These are phyloP conservation scores for Elaeagnus macrophylla DNA, from an alignment of 306 rosid genomes.

Conservation along the genomic window DNA sequence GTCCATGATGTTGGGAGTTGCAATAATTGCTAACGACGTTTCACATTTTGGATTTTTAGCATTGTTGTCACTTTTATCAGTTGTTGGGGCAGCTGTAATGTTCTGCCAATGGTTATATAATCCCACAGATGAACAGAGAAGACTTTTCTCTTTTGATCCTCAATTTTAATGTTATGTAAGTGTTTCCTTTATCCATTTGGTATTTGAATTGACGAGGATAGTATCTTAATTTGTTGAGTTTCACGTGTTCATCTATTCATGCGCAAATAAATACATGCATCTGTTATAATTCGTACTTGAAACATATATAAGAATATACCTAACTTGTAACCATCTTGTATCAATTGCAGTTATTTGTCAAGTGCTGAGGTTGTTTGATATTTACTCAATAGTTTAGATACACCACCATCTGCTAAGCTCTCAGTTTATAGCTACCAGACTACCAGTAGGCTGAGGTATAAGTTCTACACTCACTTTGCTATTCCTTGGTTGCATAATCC, in stretches of 20 bases:
- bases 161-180: conserved; percentile 41
- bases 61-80: conserved; percentile 70
- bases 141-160: conserved; percentile 61
- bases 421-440: conserved; percentile 7
- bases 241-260: neutral
- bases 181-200: neutral
- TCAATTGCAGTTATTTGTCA: conserved; percentile 11
- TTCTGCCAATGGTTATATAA: conserved; percentile 83
- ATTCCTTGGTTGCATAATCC: neutral
- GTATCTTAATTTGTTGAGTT: neutral
- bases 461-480: conserved; percentile 1
- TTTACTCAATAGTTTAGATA: conserved; percentile 5
- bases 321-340: conserved; percentile 3
- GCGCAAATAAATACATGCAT: neutral
- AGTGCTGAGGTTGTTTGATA: conserved; percentile 9
- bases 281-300: neutral
- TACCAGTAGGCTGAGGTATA: conserved; percentile 11
- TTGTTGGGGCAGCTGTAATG: conserved; percentile 74
- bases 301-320: too few relatives aligned
- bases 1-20: conserved; percentile 77
- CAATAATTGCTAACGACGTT: conserved; percentile 72
- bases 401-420: conserved; percentile 2
- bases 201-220: too few relatives aligned
- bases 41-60: conserved; percentile 72
- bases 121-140: conserved; percentile 74